phyloP scores from a whole-genome alignment of 352 stramenopile species.

The Pythium brachiatum region DNA sequence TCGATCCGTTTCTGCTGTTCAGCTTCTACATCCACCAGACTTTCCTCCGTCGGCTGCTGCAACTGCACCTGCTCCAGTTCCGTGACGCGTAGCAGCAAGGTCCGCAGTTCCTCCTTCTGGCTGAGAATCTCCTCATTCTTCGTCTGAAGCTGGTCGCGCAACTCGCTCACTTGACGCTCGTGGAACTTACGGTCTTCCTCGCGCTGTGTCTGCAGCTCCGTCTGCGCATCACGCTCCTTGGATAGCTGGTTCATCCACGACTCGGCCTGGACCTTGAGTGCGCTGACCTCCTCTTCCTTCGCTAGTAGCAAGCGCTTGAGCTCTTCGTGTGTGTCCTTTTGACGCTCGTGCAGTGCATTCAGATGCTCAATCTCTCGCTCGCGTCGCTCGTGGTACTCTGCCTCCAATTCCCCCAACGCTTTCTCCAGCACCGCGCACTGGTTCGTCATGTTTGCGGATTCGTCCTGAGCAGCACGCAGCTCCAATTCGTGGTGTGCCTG shows the following conservation, averaged over 20 bases:
- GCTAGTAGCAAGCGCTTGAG: conserved; percentile 41
- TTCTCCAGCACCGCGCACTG: conserved; percentile 39
- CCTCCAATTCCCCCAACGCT: conserved; percentile 35
- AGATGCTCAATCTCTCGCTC: conserved; percentile 42
- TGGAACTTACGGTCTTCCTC: conserved; percentile 14
- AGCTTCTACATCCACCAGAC: conserved; percentile 12
- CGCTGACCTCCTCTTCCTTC: conserved; percentile 42
- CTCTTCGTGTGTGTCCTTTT: conserved; percentile 41
- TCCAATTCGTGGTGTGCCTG: conserved; percentile 28
- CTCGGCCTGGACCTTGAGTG: conserved; percentile 33
- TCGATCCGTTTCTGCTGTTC: conserved; percentile 31
- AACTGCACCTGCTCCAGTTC: neutral
- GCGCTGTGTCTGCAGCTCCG: conserved; percentile 16
- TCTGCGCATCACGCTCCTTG: conserved; percentile 22
- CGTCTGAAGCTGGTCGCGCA: conserved; percentile 17
- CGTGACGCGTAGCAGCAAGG: conserved; percentile 12
- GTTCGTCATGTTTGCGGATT: conserved; percentile 30
- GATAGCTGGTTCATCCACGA: conserved; percentile 35
- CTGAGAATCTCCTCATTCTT: conserved; percentile 5
- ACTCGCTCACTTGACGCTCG: conserved; percentile 8
- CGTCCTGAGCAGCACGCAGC: conserved; percentile 28
- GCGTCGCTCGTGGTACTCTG: conserved; percentile 26
- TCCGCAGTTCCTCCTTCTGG: conserved; percentile 26
- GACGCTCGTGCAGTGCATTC: conserved; percentile 29
- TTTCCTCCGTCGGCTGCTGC: neutral